Percentiles rank a stretch among this genome's conserved stretches.
phyloP scores from a whole-genome alignment of 148 eudicot species.

The Nepenthes mirabilis region DNA sequence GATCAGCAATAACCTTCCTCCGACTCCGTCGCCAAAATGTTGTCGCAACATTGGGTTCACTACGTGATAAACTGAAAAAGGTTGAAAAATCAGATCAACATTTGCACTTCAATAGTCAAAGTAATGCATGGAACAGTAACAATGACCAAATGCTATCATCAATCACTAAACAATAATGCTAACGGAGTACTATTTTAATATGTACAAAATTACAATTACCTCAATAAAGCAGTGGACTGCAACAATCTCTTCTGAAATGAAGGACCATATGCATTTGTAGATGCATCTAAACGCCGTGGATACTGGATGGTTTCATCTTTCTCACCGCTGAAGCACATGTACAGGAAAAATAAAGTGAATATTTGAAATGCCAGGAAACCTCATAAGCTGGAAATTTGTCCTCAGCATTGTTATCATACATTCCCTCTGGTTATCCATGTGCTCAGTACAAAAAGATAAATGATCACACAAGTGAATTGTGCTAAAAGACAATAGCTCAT shows the following conservation, averaged over 20 bases:
- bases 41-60: slow-evolving; percentile 82
- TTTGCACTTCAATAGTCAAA: slow-evolving; percentile 7
- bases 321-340: slow-evolving; percentile 42
- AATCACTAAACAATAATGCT: background rate
- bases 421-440: background rate
- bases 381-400: no score
- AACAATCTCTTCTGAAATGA: slow-evolving; percentile 64
- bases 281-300: slow-evolving; percentile 50
- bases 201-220: slow-evolving; percentile 22
- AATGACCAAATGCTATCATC: background rate
- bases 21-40: slow-evolving; percentile 87
- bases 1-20: slow-evolving; percentile 83
- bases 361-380: background rate
- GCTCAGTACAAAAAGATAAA: no score
- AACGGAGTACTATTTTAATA: background rate
- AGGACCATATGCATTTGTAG: slow-evolving; percentile 44
- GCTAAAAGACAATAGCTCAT: background rate
- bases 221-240: slow-evolving; percentile 48
- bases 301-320: slow-evolving; percentile 54
- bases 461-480: no score
- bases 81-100: slow-evolving; percentile 14
- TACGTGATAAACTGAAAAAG: slow-evolving; percentile 60
- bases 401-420: no score
- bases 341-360: background rate
- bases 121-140: slow-evolving; percentile 7